These are phyloP conservation scores for Hymenoscyphus linearis DNA, from an alignment of 2,329 filamentous ascomycete species.

Conservation along the genomic window DNA sequence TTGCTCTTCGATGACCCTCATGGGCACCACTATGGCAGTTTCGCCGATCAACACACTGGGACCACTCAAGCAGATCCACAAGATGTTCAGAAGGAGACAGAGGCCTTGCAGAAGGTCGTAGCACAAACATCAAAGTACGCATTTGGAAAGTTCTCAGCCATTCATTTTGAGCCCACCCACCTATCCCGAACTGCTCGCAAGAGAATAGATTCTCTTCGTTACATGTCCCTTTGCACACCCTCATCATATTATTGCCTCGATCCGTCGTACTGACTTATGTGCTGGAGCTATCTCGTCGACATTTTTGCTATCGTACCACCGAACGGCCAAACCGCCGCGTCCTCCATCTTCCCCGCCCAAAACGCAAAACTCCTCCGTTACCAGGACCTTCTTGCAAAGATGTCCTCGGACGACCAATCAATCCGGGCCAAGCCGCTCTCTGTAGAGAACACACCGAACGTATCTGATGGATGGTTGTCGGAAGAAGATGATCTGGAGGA, in stretches of 20 bases:
- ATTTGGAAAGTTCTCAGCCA: neutral
- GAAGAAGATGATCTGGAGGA: constrained; percentile 31
- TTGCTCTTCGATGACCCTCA: constrained; percentile 57
- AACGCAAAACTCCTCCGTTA: constrained; percentile 53
- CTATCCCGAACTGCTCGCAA: neutral
- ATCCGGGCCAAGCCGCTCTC: constrained; percentile 31
- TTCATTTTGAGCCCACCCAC: neutral
- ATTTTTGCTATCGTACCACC: constrained; percentile 60
- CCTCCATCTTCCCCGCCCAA: constrained; percentile 44
- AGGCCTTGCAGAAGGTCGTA: constrained; percentile 59
- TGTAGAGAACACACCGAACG: constrained; percentile 21
- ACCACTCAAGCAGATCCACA: constrained; percentile 51
- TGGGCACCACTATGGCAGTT: constrained; percentile 56
- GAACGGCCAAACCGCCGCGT: constrained; percentile 35
- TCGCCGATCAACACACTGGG: constrained; percentile 50
- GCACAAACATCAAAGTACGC: constrained; percentile 58
- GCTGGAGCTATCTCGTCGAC: constrained; percentile 57
- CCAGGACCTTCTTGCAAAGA: constrained; percentile 56
- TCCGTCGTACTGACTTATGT: constrained; percentile 4
- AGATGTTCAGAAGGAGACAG: constrained; percentile 58
- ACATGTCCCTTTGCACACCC: neutral
- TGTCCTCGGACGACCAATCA: constrained; percentile 44
- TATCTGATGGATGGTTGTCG: constrained; percentile 41
- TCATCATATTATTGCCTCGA: neutral
- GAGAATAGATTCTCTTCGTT: neutral